Base-by-base conservation (phyloP, 768 basidiomycete species). In the Hemileccinum rubropunctum region DNA sequence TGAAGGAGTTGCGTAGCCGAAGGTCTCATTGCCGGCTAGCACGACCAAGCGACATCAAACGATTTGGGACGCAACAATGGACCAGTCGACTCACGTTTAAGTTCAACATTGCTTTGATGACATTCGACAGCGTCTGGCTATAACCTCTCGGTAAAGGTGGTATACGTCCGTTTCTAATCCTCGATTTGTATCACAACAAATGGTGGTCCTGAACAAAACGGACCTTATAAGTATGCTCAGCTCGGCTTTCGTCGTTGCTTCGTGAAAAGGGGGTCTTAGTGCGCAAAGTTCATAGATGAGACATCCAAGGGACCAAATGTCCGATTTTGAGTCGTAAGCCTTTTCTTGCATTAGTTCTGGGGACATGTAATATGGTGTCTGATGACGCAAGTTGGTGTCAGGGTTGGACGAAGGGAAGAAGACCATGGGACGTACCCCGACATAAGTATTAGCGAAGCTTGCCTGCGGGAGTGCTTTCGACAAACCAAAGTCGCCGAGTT, bases 281-380 rank as follows among this genome's bases (percentile, higher is more conserved):
- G 95, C 93, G 56, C 95, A 98, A 34, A 98, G 80, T 71, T 98
- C 97, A 67, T 91, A 98, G 21, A 98, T 91, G 27, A 98, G 78
- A 70, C 97, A 99, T 1, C 97, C 97, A 26, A 98, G 77, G 4
- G 92, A 95, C 97, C 97, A 99, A 42, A 99, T 98, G 63, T 99
- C 97, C 0, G 91, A 93, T 72, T 98, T 99, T 7, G 91, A 88
- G 71, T 98, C 97, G 70, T 99, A 99, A 3, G 91, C 83, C 65
- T 91, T 94, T 65, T 98, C 95, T 72, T 91, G 91, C 82, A 98
- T 92, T 30, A 98, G 79, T 68, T 99, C 95, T 0, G 97, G 97
- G 1, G 94, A 97, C 97, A 99, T 98, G 73, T 99, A 98, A 66
- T 98, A 95, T 3, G 97, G 97, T 3, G 97, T 99, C 94, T 98